Base-by-base conservation (phyloP, 1,139 yeast genomes). In the Arxiozyma bovina region DNA sequence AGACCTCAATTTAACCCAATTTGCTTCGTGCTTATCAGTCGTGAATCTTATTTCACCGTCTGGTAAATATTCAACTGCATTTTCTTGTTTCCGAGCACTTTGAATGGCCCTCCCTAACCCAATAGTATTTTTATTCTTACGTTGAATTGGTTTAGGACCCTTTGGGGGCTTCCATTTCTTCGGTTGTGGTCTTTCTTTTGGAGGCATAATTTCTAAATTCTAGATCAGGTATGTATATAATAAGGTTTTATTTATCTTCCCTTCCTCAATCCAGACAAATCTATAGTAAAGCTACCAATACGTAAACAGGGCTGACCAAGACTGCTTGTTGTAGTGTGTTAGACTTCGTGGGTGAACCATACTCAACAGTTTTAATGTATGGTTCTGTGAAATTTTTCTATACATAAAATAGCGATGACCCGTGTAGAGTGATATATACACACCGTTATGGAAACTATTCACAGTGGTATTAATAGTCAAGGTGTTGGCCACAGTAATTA, bases 61-160 rank as follows among this genome's bases (percentile, higher is more conserved):
- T 41, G 95, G 95, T 54, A 87, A 74, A 61, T 75, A 80, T 64
- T 85, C 84, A 55, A 87, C 79, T 56, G 79, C 78, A 66, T 87
- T 85, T 63, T 86, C 91, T 60, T 76, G 75, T 52, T 81, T 76
- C 68, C 91, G 80, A 56, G 83, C 86, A 70, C 87, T 86, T 57
- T 87, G 85, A 60, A 91, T 83, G 18, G 93, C 77, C 67, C 95
- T 79, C 50, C 98, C 98, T 54, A 91, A 75, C 17, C 96, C 98
- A 59, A 89, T 83, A 12, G 81, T 74, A 65, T 90, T 90, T 67
- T 86, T 88, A 68, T 87, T 87, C 73, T 86, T 88, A 62, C 86
- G 87, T 9, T 79, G 90, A 49, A 87, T 82, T 23, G 96, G 93
- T 68, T 89, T 89, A 21, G 98, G 97, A 21, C 96, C 96, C 72